Conservation (phyloP, 106 monocot genomes). For the Vanilla planifolia region DNA sequence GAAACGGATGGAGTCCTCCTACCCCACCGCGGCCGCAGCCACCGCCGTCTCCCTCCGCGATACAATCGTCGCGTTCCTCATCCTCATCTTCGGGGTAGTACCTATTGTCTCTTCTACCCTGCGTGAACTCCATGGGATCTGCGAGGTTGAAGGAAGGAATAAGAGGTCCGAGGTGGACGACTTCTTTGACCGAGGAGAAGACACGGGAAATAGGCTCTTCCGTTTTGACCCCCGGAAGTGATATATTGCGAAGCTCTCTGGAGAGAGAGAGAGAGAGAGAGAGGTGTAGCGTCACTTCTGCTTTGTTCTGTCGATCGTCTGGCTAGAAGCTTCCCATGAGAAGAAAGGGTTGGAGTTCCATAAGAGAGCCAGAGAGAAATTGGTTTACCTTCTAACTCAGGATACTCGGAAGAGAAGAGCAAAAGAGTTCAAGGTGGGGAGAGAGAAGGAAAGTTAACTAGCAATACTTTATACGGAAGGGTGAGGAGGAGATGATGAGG, state of each 20-base stretch:
- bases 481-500: slow-evolving; percentile 3
- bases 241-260: neutral
- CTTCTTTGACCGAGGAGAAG: neutral
- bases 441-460: neutral
- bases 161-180: no score
- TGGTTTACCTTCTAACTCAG: neutral
- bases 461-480: slow-evolving; percentile 28
- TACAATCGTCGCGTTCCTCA: no score
- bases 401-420: neutral
- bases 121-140: neutral
- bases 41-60: no score
- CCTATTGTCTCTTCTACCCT: neutral
- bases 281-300: slow-evolving; percentile 1
- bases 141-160: neutral
- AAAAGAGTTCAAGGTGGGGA: neutral
- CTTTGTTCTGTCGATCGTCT: slow-evolving; percentile 1
- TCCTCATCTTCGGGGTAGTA: neutral
- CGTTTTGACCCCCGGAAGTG: slow-evolving; percentile 1
- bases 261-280: slow-evolving; percentile 10
- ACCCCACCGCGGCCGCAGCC: neutral
- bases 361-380: neutral
- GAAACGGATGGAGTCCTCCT: neutral
- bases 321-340: slow-evolving; percentile 6
- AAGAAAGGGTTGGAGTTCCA: neutral
- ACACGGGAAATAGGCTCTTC: neutral